Evolutionary conservation across 345 rosid species (phyloP), one percentile per base, ranked within the genome.

Genomic region (Draba incana): DNA sequence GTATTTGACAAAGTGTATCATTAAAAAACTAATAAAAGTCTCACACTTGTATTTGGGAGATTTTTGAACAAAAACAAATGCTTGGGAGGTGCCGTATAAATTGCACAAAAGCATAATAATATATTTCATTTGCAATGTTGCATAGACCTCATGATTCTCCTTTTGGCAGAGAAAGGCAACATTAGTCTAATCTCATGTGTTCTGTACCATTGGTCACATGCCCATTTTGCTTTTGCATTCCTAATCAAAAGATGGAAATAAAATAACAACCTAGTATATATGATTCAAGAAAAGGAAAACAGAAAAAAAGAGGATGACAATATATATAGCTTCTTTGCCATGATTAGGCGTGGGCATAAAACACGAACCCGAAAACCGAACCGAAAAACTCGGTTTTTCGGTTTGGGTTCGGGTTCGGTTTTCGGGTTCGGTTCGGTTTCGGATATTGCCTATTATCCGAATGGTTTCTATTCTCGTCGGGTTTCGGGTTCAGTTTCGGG

Each of bases 131-230:
- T 13, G 46, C 6, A 12, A 57, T 38, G 13, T 15, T 31, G 16
- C 13, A 38, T 13, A 64, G 46, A 24, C 48, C 24, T 23, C 63
- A 67, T 45, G 54, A 54, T 56, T 68, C 62, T 44, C n/a, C 56
- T 49, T 58, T 48, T 12, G 15, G 56, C 35, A 69, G 60, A 50
- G 50, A 64, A 39, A 59, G 37, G 57, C 23, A 44, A 16, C 25
- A 43, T 16, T 49, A 39, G 66, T 69, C 60, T 49, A 49, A 38
- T 59, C 59, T 59, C 74, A 69, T 60, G 67, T 69, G 60, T 59
- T 49, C 30, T 39, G 38, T 15, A 58, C 31, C 66, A 38, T 27
- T 69, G 14, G 24, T 69, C 74, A 69, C 52, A 69, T 59, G 66
- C 43, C 9, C 15, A 59, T 4, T 66, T 42, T 49, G 37, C 66